These are phyloP conservation scores for Citrus unshiu DNA, from an alignment of 345 rosid species.

Conservation along the genomic window DNA sequence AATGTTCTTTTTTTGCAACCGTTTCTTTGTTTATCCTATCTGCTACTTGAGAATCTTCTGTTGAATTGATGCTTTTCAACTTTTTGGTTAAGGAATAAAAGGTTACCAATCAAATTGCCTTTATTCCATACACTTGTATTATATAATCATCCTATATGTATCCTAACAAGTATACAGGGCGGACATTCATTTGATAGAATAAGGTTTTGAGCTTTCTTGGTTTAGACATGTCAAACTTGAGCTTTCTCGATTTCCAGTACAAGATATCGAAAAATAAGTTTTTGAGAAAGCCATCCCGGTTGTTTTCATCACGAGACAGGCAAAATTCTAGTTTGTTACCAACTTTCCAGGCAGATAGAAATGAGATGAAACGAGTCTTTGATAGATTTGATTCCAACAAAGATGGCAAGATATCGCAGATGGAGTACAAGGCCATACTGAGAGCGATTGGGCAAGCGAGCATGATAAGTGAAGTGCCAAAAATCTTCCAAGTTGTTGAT, in stretches of 20 bases:
- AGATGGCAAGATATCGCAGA: conserved; percentile 83
- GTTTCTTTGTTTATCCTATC: background rate
- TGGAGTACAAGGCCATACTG: conserved; percentile 66
- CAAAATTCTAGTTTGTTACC: conserved; percentile 42
- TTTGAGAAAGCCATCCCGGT: conserved; percentile 54
- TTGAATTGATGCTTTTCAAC: background rate
- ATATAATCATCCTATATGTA: background rate
- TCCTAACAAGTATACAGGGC: background rate
- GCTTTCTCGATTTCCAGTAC: conserved; percentile 72
- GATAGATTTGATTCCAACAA: conserved; percentile 67
- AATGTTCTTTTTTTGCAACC: background rate
- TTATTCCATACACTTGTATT: too few species aligned
- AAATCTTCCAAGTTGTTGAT: conserved; percentile 65
- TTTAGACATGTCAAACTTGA: conserved; percentile 48
- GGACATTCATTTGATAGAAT: background rate
- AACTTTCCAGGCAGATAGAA: conserved; percentile 44
- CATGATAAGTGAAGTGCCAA: conserved; percentile 43
- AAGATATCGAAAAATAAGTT: conserved; percentile 60
- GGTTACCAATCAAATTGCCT: background rate
- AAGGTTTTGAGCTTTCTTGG: too few species aligned
- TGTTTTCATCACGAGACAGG: conserved; percentile 52
- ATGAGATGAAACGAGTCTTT: conserved; percentile 68
- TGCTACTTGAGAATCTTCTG: conserved; percentile 21
- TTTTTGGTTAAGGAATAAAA: conserved; percentile 20
- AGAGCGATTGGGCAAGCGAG: conserved; percentile 57